A percentile compares a stretch with the other conserved stretches of the same genome.
Conservation (phyloP, 2,329 filamentous ascomycete species). For the Colletotrichum ledebouriae region DNA sequence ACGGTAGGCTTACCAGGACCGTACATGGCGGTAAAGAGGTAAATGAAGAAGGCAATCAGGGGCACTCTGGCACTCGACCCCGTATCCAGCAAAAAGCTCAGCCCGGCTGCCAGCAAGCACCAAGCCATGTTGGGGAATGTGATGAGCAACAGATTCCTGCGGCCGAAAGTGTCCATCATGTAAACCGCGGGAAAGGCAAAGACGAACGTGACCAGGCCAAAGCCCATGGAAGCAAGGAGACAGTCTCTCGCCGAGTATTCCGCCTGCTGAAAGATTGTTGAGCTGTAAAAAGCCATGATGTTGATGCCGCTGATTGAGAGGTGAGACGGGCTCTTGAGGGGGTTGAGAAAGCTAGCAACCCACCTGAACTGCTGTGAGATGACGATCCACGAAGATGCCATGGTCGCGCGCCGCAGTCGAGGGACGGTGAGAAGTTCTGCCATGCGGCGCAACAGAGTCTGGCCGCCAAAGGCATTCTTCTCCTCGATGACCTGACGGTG, state of each 20-base stretch:
- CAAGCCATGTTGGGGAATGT: conserved; percentile 60
- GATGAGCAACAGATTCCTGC: conserved; percentile 62
- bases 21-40: conserved; percentile 66
- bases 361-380: conserved; percentile 50
- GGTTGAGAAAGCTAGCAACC: no score
- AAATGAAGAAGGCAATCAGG: conserved; percentile 68
- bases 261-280: conserved; percentile 62
- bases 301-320: conserved; percentile 47
- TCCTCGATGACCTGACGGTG: conserved; percentile 59
- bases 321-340: no score
- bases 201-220: conserved; percentile 70
- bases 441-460: conserved; percentile 56
- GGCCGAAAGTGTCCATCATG: conserved; percentile 70
- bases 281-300: conserved; percentile 64
- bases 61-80: conserved; percentile 57
- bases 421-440: conserved; percentile 63
- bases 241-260: conserved; percentile 56
- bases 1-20: conserved; percentile 54
- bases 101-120: conserved; percentile 56
- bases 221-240: conserved; percentile 69
- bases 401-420: conserved; percentile 59
- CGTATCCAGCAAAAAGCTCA: conserved; percentile 65
- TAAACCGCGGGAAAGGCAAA: conserved; percentile 71
- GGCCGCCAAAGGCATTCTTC: conserved; percentile 53
- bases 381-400: conserved; percentile 49